Conservation (phyloP, 441 rosid genomes). For the Theobroma grandiflorum region DNA sequence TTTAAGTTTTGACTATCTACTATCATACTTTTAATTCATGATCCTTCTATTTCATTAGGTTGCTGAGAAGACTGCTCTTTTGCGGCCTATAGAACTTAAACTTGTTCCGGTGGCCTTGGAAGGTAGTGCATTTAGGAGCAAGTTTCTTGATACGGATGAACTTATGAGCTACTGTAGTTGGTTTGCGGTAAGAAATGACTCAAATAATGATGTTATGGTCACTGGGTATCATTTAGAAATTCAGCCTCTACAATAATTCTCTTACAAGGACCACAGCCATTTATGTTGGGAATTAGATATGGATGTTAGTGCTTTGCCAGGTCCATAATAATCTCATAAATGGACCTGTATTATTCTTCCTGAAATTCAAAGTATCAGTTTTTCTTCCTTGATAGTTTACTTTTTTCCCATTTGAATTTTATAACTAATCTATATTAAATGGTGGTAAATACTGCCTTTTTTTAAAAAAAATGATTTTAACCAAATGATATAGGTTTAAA, state of each 20-base stretch:
- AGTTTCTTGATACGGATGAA: slow-evolving; percentile 92
- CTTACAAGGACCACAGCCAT: not conserved
- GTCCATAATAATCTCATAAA: not conserved
- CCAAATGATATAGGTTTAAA: not conserved
- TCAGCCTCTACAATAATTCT: slow-evolving; percentile 4
- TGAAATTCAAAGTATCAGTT: not conserved
- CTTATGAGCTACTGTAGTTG: slow-evolving; percentile 91
- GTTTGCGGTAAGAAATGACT: slow-evolving; percentile 81
- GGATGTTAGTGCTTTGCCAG: slow-evolving; percentile 15
- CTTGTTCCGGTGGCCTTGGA: slow-evolving; percentile 95
- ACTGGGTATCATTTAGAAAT: slow-evolving; percentile 14
- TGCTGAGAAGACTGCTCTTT: slow-evolving; percentile 85
- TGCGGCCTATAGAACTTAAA: slow-evolving; percentile 93
- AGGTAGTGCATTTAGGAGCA: slow-evolving; percentile 96
- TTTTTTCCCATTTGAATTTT: slow-evolving; percentile 18
- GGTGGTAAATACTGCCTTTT: not conserved
- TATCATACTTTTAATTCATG: slow-evolving; percentile 30
- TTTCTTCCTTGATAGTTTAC: not conserved
- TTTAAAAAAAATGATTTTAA: not conserved
- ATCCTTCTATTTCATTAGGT: slow-evolving; percentile 61
- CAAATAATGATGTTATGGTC: not conserved
- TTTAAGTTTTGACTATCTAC: slow-evolving; percentile 20
- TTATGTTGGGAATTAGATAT: not conserved
- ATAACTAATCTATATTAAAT: slow-evolving; percentile 11
- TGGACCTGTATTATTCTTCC: not conserved